Base-by-base conservation (phyloP, 2,329 filamentous ascomycete genomes). In the Knoxdaviesia proteae region DNA sequence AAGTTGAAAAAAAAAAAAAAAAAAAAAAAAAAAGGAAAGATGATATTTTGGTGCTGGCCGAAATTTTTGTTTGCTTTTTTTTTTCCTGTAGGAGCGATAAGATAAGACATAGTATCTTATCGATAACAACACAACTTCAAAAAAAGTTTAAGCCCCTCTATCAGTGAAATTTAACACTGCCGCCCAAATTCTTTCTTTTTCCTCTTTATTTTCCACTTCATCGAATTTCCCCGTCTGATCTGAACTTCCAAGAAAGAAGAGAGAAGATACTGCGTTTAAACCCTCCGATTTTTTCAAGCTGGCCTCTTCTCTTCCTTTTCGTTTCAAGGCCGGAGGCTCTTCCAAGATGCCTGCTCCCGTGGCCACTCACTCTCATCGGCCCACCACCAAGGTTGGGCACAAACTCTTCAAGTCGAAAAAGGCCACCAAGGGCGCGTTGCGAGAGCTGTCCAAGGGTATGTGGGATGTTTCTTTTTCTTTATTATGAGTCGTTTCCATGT, bases 361-460 rank as follows among this genome's bases (percentile, higher is more conserved):
- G 61, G 67, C 69, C 47, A 69, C 68, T 65, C 84, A 96, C 61
- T 87, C 88, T 56, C 90, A 98, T 61, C 74, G 88, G 58, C 83
- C 83, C 55, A 94, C 87, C 45, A 94, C 87, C 43, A 98, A 96
- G 68, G 67, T 75, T 53, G 64, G 71, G 50, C 77, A 94, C 63
- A 98, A 98, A 67, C 59, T 79, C 31, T 98, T 87, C 70, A 98
- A 98, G 63, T 84, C 84, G 45, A 78, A 78, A 57, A 87, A 94
- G 65, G 74, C 87, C 36, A 84, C 83, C 47, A 96, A 96, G 61
- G 77, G 83, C 54, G 74, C 84, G 45, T 61, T 94, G 55, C 84
- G 90, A 57, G 84, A 94, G 49, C 69, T 76, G 49, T 71, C 77
- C 46, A 96, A 96, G 68, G 87, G 84, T 86, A 60, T 42, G 53